Base-by-base conservation (phyloP, 2,329 filamentous ascomycete genomes). In the Diaporthe sp. region DNA sequence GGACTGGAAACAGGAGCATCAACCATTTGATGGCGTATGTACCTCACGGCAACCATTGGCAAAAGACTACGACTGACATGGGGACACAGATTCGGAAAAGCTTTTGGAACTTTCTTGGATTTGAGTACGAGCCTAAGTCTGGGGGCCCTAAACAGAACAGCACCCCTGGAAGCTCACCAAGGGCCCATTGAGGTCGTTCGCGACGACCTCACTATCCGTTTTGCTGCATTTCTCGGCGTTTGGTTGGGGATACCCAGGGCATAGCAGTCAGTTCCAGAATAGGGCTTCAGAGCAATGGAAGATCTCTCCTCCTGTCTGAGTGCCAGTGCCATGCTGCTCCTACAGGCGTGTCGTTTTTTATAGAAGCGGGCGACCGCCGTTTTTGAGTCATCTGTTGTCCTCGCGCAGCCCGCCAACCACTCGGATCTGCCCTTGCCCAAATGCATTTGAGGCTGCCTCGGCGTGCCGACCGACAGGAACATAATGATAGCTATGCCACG, bases 11-110 rank as follows among this genome's bases (percentile, higher is more conserved):
- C 81, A 81, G 13, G 84, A 86, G 34, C 80, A 83, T 4, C 85
- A 87, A 65, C 89, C 89, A 3, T 90, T 91, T 77, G 84, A 88
- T 77, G 85, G 83, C 49, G 88, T 91, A 85, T 78, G 42, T 61
- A 22, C 75, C 73, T 37, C 57, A 72, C 22, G 72, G 75, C 31
- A 71, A 72, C 28, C 79, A 31, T 55, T 31, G 13, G 25, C 53
- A 31, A 8, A 46, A 22, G 12, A 37, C 10, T 9, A 78, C 46
- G 78, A 71, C 73, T 75, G 58, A 75, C 73, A 71, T 10, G 15
- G 72, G 34, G 39, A 6, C 5, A 46, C 39, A 81, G 80, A 13
- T 82, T 51, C 79, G 80, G 58, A 62, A 61, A 28, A 79, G 76
- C 60, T 78, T 82, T 65, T 82, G 80, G 80, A 76, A 76, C 22